phyloP scores from a whole-genome alignment of 2,329 filamentous ascomycete genomes.

The Aspergillus ochraceoroseus region DNA sequence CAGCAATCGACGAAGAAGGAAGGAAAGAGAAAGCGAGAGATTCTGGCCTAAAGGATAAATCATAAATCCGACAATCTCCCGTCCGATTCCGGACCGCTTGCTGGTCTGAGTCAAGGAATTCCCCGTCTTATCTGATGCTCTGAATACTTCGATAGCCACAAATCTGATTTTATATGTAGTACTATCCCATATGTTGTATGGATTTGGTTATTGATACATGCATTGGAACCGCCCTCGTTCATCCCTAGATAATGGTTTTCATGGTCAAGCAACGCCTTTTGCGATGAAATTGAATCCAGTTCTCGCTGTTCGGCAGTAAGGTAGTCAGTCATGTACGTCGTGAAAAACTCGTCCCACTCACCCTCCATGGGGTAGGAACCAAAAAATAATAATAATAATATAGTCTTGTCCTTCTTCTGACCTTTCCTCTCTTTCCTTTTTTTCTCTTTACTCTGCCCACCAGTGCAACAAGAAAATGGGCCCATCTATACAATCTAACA shows the following conservation, averaged over 20 bases:
- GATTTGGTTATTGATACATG: conserved; percentile 11
- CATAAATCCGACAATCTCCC: background rate
- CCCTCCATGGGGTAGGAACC: background rate
- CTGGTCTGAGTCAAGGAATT: background rate
- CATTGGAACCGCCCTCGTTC: too few relatives aligned
- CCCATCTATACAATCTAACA: conserved; percentile 20
- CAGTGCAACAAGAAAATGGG: conserved; percentile 5
- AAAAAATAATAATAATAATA: too few relatives aligned
- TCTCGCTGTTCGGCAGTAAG: conserved; percentile 20
- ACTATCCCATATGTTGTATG: background rate
- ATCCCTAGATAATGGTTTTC: conserved; percentile 3
- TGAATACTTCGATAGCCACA: too few relatives aligned
- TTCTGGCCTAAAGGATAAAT: too few relatives aligned
- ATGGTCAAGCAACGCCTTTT: conserved; percentile 10
- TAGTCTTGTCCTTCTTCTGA: background rate
- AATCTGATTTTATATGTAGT: too few relatives aligned
- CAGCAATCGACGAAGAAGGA: too few relatives aligned
- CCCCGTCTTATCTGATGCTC: conserved; percentile 1
- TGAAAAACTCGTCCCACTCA: conserved; percentile 14
- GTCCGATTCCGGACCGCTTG: conserved; percentile 25
- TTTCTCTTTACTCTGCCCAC: background rate
- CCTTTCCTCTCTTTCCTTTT: background rate
- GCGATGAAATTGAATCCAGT: conserved; percentile 18
- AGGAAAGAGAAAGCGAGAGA: too few relatives aligned
- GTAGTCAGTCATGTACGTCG: conserved; percentile 27